A percentile compares a stretch with the other conserved stretches of the same genome.
phyloP scores from a whole-genome alignment of 2,329 filamentous ascomycete genomes.

The Sarocladium brachiariae region DNA sequence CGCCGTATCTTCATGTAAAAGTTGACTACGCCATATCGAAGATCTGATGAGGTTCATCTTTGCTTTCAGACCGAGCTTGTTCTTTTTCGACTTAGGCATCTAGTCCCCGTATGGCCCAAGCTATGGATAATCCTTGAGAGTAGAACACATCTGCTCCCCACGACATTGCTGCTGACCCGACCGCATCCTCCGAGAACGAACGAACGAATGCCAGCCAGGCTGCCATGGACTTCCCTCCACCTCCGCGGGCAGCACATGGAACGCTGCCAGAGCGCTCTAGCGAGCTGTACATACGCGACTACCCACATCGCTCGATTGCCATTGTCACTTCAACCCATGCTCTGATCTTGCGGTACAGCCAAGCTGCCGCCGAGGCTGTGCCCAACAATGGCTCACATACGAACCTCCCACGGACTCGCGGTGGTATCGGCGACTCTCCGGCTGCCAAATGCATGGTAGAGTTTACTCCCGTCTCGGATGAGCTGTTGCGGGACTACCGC shows the following conservation, averaged over 20 bases:
- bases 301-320: slow-evolving; percentile 80
- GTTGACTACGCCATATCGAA: not conserved
- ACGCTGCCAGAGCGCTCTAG: slow-evolving; percentile 53
- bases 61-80: not conserved
- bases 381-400: slow-evolving; percentile 52
- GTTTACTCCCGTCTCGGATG: slow-evolving; percentile 59
- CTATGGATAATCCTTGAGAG: not conserved
- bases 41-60: not conserved
- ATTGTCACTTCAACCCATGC: slow-evolving; percentile 73
- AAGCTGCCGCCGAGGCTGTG: slow-evolving; percentile 52
- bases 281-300: slow-evolving; percentile 77
- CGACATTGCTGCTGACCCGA: not conserved
- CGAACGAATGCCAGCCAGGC: not conserved
- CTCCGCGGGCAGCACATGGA: not conserved
- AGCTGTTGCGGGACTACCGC: slow-evolving; percentile 70
- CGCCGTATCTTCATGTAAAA: not conserved
- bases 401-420: slow-evolving; percentile 36
- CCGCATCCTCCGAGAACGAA: not conserved
- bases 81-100: not conserved
- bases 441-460: slow-evolving; percentile 77
- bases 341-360: slow-evolving; percentile 76
- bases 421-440: slow-evolving; percentile 33
- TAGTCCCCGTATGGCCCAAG: not conserved
- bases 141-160: not conserved
- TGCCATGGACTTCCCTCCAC: slow-evolving; percentile 5